Evolutionary conservation across 495 filamentous ascomycete species (phyloP), one percentile per base, ranked within the genome.

Genomic region (Cercophora scortea): DNA sequence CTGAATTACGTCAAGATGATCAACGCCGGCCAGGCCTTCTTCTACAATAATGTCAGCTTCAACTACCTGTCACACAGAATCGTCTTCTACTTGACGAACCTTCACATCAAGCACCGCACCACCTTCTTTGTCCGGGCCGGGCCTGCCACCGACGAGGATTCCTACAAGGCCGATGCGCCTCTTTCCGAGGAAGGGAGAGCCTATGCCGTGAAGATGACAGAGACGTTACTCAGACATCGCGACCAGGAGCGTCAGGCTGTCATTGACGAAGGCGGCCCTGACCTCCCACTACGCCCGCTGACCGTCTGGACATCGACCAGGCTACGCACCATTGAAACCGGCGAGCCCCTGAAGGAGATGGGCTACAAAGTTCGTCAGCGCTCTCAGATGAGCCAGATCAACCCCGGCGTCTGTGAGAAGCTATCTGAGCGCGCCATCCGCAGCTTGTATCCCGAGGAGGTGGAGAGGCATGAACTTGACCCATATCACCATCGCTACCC

Each of bases 1-100:
- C 74, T 97, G 51, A 96, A 96, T 62, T 99, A 90, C 64, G 89
- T 97, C 76, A 97, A 96, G 81, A 95, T 99, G 90, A 94, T 95
- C 58, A 97, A 99, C 61, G 94, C 94, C 8, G 94, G 94, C n/a
- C 84, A 94, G 66, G 74, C 84, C 44, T 80, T 97, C 51, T 84
- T 88, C 51, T 88, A 96, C 59, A 99, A 97, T 73, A 96, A 96
- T 57, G 87, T 90, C 62, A 87, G 83, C 60, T 97, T 97, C 67
- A 90, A 89, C 32, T 99, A 97, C 65, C 79, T 99, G 34, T 92
- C 89, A 15, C 88, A 97, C 63, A 80, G 93, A 41, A 97, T 99
- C 51, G 91, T 99, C 40, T 97, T 97, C 69, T 99, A 96, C 65
- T 79, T 99, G 39, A 85, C 96, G 54, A 99, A 99, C 64, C 80